Evolutionary conservation across 495 filamentous ascomycete species (phyloP).

Genomic region (Tuber borchii): DNA sequence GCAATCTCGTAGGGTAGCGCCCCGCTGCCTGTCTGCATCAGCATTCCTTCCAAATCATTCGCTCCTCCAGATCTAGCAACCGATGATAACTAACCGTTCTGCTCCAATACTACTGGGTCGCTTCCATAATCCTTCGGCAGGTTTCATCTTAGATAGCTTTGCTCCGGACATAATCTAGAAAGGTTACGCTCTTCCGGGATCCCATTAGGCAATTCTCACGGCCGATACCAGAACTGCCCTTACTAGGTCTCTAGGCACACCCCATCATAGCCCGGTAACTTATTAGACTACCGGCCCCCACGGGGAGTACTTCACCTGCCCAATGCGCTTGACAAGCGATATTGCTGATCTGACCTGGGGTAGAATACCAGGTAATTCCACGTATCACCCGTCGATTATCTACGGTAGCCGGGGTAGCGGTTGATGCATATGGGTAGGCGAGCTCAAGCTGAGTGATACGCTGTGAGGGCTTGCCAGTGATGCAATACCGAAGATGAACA

Average conservation of each 20-base stretch:
- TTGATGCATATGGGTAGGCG: neutral
- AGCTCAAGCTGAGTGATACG: neutral
- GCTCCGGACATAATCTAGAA: neutral
- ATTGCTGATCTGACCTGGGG: neutral
- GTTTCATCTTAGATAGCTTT: neutral
- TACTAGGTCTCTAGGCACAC: neutral
- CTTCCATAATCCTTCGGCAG: neutral
- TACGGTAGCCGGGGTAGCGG: neutral
- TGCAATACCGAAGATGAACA: neutral
- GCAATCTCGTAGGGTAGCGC: neutral
- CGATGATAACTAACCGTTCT: neutral
- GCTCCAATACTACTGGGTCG: neutral
- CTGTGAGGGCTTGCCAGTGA: neutral
- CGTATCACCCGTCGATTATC: neutral
- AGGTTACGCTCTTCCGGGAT: neutral
- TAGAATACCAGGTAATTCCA: neutral
- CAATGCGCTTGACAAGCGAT: neutral
- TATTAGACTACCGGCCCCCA: neutral
- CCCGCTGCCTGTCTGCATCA: neutral
- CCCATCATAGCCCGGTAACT: neutral
- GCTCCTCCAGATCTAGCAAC: neutral
- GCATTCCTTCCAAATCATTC: neutral
- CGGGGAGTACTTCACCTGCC: neutral
- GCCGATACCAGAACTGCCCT: neutral
- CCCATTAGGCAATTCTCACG: neutral